Evolutionary conservation across 116 monocot genomes (phyloP).

Genomic region (Zostera marina): DNA sequence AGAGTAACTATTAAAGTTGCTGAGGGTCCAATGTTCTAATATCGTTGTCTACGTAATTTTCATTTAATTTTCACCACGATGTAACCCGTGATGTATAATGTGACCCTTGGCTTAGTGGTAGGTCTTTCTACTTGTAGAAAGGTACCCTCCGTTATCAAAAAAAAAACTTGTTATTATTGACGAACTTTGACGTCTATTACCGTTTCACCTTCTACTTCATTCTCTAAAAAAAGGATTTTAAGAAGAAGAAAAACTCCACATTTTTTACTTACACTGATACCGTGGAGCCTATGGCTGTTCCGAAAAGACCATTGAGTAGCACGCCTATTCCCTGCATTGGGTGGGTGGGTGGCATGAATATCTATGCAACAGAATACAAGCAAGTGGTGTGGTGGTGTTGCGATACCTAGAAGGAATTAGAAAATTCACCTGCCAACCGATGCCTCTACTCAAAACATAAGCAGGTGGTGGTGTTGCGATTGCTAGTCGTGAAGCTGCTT

Average conservation of each 20-base stretch:
- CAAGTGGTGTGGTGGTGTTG: background rate
- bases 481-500: conserved; percentile 75
- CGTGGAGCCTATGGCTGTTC: conserved; percentile 73
- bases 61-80: too few species aligned
- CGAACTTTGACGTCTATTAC: too few species aligned
- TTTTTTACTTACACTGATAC: conserved; percentile 74
- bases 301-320: conserved; percentile 80
- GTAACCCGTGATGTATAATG: too few species aligned
- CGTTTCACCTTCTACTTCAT: too few species aligned
- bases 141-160: too few species aligned
- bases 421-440: conserved; percentile 78
- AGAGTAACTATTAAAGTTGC: too few species aligned
- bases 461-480: conserved; percentile 96
- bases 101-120: too few species aligned
- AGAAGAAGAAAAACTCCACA: background rate
- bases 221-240: too few species aligned
- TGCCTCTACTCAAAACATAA: conserved; percentile 79
- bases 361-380: background rate
- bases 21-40: too few species aligned
- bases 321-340: conserved; percentile 67
- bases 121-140: too few species aligned
- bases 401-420: background rate
- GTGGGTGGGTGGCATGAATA: background rate
- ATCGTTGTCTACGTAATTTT: too few species aligned
- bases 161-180: too few species aligned